Evolutionary conservation across 495 filamentous ascomycete species (phyloP).

Genomic region (Eremomyces bilateralis): DNA sequence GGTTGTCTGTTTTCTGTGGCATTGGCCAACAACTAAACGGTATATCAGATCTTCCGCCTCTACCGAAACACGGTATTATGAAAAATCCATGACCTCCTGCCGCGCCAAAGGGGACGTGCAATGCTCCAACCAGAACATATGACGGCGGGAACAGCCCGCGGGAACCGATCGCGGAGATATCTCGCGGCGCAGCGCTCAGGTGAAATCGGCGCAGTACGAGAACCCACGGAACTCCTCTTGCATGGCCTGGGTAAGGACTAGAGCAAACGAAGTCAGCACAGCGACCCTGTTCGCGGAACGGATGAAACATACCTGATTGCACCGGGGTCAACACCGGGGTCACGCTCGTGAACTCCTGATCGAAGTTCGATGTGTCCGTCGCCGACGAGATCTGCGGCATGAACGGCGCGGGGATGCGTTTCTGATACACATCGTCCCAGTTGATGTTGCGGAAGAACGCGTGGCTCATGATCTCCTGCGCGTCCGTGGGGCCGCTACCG

Average conservation of each 20-base stretch:
- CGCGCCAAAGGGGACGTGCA: too few species aligned
- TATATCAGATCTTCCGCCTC: too few species aligned
- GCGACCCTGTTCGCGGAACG: too few species aligned
- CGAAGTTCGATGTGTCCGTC: constrained; percentile 98
- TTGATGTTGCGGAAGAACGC: constrained; percentile 95
- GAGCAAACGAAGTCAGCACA: neutral
- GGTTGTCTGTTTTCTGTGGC: too few species aligned
- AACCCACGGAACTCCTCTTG: constrained; percentile 99
- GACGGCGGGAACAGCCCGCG: too few species aligned
- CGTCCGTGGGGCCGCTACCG: constrained; percentile 87
- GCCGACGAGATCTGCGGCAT: constrained; percentile 68
- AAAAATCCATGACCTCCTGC: too few species aligned
- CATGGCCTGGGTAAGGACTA: constrained; percentile 95
- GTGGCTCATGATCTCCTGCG: constrained; percentile 97
- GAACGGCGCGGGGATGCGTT: constrained; percentile 75
- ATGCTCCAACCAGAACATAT: too few species aligned
- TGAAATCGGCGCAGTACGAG: constrained; percentile 73
- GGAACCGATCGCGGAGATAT: too few species aligned
- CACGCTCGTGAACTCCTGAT: constrained; percentile 94
- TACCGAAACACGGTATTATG: too few species aligned
- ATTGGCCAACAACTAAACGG: too few species aligned
- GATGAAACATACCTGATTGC: constrained; percentile 69
- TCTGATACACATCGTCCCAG: constrained; percentile 97
- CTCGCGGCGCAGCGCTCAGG: too few species aligned
- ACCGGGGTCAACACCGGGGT: constrained; percentile 95